A percentile compares a stretch with the other conserved stretches of the same genome.
Conservation (phyloP, 2,329 filamentous ascomycete genomes). For the Alternaria atra region DNA sequence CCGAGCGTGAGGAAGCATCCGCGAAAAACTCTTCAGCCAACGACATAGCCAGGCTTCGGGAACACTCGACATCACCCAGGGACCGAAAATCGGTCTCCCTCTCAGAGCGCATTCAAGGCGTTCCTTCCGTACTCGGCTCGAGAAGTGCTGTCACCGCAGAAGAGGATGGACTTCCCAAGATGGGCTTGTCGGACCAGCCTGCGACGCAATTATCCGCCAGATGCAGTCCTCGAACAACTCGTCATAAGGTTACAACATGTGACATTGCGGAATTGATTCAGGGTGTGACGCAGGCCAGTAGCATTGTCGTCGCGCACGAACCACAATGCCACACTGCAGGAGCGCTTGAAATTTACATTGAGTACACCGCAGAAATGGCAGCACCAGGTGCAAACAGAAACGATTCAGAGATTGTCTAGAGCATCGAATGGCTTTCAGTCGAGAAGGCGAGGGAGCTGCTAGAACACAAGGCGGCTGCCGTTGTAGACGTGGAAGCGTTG, state of each 20-base stretch:
- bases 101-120: not conserved
- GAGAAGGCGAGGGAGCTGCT: conserved; percentile 10
- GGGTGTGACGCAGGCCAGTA: not conserved
- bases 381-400: not conserved
- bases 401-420: conserved; percentile 7
- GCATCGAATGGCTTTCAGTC: conserved; percentile 15
- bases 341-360: conserved; percentile 14
- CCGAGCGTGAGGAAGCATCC: not conserved
- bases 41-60: not conserved
- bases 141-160: not conserved
- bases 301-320: conserved; percentile 3
- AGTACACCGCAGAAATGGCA: conserved; percentile 4
- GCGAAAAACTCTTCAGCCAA: not conserved
- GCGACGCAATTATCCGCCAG: not conserved
- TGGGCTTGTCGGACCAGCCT: not conserved
- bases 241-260: not conserved
- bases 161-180: not conserved
- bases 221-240: conserved; percentile 1
- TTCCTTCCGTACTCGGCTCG: not conserved
- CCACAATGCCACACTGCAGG: conserved; percentile 6
- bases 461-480: conserved; percentile 4
- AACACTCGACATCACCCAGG: not conserved
- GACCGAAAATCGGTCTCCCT: not conserved
- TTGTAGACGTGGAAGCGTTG: conserved; percentile 14
- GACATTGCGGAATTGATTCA: not conserved